A percentile compares a stretch with the other conserved stretches of the same genome.
Evolutionary conservation across 1,284 basidiomycete species (phyloP).

Genomic region (Retiboletus fuscus): DNA sequence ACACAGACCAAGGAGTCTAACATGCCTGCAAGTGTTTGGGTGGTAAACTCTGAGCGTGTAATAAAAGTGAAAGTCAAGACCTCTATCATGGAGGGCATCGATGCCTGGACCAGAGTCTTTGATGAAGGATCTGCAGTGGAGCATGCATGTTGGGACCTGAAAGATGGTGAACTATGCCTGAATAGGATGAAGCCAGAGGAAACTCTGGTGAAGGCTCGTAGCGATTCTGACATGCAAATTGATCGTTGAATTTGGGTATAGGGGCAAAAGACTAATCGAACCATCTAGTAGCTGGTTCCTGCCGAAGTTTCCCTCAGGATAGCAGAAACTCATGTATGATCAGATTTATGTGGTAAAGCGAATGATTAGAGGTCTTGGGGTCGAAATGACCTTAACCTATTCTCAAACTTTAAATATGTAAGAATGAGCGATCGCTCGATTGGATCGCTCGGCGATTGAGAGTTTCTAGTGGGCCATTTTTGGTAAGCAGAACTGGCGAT

Average conservation of each 20-base stretch:
- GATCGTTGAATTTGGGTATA: conserved; percentile 48
- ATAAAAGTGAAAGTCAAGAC: conserved; percentile 63
- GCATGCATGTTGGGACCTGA: conserved; percentile 72
- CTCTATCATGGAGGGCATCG: conserved; percentile 54
- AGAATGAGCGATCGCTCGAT: no score
- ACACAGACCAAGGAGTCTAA: conserved; percentile 64
- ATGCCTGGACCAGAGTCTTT: conserved; percentile 65
- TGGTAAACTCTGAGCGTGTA: conserved; percentile 52
- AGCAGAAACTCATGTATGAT: no score
- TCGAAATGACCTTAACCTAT: no score
- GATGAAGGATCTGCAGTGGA: conserved; percentile 67
- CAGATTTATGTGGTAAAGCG: no score
- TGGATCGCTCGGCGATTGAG: no score
- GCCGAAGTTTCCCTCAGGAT: no score
- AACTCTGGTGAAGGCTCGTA: conserved; percentile 73
- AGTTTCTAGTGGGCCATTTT: no score
- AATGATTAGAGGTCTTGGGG: no score
- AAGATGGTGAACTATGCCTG: conserved; percentile 76
- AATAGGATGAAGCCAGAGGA: conserved; percentile 74
- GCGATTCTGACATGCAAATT: conserved; percentile 76
- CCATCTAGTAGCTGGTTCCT: no score
- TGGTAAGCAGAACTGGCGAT: no score
- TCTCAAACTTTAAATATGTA: no score
- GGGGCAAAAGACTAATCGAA: no score
- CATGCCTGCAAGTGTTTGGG: conserved; percentile 53